These are phyloP conservation scores for Thuja plicata DNA, from an alignment of 83 land plant species.

Conservation along the genomic window DNA sequence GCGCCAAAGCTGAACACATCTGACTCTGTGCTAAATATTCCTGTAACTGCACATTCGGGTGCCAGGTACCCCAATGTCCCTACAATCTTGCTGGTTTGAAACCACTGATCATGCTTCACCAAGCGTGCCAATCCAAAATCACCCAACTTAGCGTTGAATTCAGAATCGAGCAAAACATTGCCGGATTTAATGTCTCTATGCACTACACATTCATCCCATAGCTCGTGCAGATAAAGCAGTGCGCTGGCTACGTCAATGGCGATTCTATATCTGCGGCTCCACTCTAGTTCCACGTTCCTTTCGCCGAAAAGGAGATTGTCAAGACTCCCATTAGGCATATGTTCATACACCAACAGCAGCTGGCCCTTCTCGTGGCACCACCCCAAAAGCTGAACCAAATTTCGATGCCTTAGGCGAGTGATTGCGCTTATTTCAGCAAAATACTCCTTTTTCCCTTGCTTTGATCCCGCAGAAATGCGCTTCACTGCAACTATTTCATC, in stretches of 20 bases:
- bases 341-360: constrained; percentile 40
- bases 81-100: constrained; percentile 29
- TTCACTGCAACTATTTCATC: constrained; percentile 42
- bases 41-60: constrained; percentile 20
- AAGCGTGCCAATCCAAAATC: constrained; percentile 61
- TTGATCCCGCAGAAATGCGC: constrained; percentile 27
- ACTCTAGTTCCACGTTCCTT: background rate
- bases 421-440: constrained; percentile 38
- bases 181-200: constrained; percentile 41
- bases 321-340: constrained; percentile 29
- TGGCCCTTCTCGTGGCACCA: constrained; percentile 36
- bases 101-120: constrained; percentile 25
- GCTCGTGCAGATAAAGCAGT: constrained; percentile 47
- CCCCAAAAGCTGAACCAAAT: constrained; percentile 41
- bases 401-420: constrained; percentile 38
- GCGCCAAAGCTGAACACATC: constrained; percentile 32
- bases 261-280: constrained; percentile 21
- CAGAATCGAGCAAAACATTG: constrained; percentile 14
- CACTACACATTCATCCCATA: constrained; percentile 37
- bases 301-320: constrained; percentile 18
- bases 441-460: constrained; percentile 53
- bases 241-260: constrained; percentile 35
- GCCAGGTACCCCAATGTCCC: constrained; percentile 27
- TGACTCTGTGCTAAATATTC: constrained; percentile 17
- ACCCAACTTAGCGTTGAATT: constrained; percentile 36